Conservation (phyloP, 306 rosid genomes). For the Chamaecrista fasciculata region DNA sequence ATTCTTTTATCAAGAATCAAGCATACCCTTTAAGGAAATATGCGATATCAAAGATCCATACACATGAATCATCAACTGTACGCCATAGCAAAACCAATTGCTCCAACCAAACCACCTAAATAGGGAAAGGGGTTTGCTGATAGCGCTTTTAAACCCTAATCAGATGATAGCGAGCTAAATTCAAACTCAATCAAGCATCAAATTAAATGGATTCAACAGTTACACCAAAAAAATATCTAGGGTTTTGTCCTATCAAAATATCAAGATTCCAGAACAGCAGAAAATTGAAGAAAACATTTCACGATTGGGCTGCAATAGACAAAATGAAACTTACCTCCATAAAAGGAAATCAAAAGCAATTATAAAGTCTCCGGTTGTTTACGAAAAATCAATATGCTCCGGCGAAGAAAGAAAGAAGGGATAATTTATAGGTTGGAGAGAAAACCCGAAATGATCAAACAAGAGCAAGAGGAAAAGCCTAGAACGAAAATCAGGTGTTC, state of each 20-base stretch:
- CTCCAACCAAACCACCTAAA: not conserved
- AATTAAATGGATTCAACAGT: not conserved
- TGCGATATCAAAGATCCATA: not conserved
- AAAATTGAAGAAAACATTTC: not conserved
- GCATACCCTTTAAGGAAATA: not conserved
- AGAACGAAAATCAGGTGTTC: not conserved
- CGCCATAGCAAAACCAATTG: not conserved
- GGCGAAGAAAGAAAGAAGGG: not conserved
- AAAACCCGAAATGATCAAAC: not conserved
- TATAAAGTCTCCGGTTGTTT: not conserved
- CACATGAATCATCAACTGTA: not conserved
- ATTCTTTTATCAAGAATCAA: not conserved
- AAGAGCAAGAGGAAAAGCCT: not conserved
- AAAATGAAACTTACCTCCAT: not conserved
- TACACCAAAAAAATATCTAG: not conserved
- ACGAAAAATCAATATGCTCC: not conserved
- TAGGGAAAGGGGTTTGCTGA: not conserved
- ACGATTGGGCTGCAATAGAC: not conserved
- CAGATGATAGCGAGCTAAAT: not conserved
- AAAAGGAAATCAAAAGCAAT: not conserved
- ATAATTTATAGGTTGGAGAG: not conserved
- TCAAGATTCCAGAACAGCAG: not conserved
- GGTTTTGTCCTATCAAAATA: not conserved
- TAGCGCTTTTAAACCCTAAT: conserved; percentile 9
- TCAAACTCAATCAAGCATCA: not conserved